Base-by-base conservation (phyloP, 192 early-diverging fungal genomes). In the Coemansia reversa region DNA sequence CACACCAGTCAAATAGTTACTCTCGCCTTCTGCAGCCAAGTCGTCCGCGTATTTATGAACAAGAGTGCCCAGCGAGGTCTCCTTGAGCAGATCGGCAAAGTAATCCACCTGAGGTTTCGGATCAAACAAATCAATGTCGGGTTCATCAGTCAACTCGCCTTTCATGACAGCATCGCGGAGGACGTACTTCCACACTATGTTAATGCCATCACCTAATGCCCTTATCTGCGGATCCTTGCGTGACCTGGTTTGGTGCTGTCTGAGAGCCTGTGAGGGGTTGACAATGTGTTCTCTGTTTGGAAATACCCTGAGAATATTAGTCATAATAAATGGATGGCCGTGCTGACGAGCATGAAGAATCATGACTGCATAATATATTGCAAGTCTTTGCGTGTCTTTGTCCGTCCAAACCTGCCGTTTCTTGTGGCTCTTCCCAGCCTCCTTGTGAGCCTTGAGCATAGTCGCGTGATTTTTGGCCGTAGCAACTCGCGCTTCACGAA, bases 101-200 rank as follows among this genome's bases (percentile, higher is more conserved):
- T 81, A 59, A 28, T 51, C n/a, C 23, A 67, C 58, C 5, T 65
- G 59, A 4, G 28, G 25, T 3, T 14, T 7, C n/a, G 62, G 14
- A 28, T 81, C 63, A 45, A 75, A 72, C 11, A 47, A 32, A 7
- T 62, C 56, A 24, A 72, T 9, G 14, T 66, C 66, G 0, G 66
- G 59, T 20, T 55, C 18, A 42, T 81, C 66, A 0, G 11, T 28
- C 33, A 81, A 45, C 16, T 33, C 39, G 3, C 66, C 78, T 7
- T 23, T 35, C 8, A 18, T 39, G 2, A 81, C 32, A 0, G 78
- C 78, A 45, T 81, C 78, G 25, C 57, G 54, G 33, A 75, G 55
- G 28, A 68, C 66, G 25, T 60, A 65, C n/a, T 32, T 48, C 72
- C 78, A 81, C 5, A 81, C 28, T 0, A 14, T 20, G 8, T 22